Evolutionary conservation across 1,284 basidiomycete genomes (phyloP), one percentile per base, ranked within the genome.

Genomic region (Malassezia sympodialis): DNA sequence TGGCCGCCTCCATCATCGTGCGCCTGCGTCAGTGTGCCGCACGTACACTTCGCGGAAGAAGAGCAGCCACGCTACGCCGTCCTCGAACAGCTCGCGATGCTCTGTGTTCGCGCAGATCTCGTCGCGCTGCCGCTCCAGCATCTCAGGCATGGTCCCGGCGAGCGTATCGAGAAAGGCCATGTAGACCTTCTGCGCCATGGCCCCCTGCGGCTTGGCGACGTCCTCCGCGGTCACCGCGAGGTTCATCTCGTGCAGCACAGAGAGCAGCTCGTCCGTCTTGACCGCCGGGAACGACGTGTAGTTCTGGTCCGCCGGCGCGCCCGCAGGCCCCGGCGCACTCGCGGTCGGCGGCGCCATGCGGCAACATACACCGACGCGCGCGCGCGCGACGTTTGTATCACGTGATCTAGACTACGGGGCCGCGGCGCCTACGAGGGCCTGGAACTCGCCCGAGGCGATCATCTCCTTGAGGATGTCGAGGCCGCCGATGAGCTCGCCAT

Each of bases 401-500:
- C 53, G 53, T 54, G 46, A 53, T 49, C 28, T 30, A n/a, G 23
- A 21, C 19, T 32, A 30, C 14, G 34, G 31, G 19, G 27, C 31
- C 17, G 39, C 31, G n/a, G n/a, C n/a, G 3, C 8, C 10, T 23
- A 82, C 77, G 79, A 83, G 80, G 76, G 85, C 83, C 67, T 80
- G 77, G 51, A 85, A 77, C 57, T 85, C 81, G 68, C 84, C 84
- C 37, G 80, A 75, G 39, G 76, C 76, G 42, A 72, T 61, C 39
- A 65, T 60, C 56, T 73, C 72, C 62, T 75, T 76, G 58, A 78
- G 64, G 30, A 78, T 77, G 61, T 78, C 77, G 30, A 82, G 73
- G 4, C 81, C 85, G 31, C 85, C 85, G 14, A 86, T 81, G n/a
- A 87, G 79, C 75, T 87, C 84, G 50, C 85, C 82, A 31, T 82